A percentile compares a stretch with the other conserved stretches of the same genome.
These are phyloP conservation scores for Candida labiduridarum DNA, from an alignment of 1,139 yeast species.

Conservation along the genomic window DNA sequence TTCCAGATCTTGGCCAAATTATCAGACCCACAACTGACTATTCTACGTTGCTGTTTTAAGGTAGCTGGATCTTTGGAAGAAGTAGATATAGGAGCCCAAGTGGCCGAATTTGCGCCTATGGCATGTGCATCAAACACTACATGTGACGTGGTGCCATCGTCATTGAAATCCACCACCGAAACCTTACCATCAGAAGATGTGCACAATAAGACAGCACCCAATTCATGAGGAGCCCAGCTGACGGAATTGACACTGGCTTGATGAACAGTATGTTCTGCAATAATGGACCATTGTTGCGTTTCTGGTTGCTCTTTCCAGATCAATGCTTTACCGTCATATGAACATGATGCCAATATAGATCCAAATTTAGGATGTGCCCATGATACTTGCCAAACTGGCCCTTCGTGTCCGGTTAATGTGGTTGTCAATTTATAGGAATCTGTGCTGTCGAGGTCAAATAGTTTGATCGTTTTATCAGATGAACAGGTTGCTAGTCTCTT, in stretches of 20 bases:
- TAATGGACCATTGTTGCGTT: slow-evolving; percentile 83
- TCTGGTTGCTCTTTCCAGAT: slow-evolving; percentile 90
- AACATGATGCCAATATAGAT: slow-evolving; percentile 88
- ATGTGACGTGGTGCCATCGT: slow-evolving; percentile 79
- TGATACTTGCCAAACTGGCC: slow-evolving; percentile 98
- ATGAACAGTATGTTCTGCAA: slow-evolving; percentile 86
- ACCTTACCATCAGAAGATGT: slow-evolving; percentile 93
- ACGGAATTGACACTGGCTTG: slow-evolving; percentile 94
- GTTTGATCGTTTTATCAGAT: slow-evolving; percentile 90
- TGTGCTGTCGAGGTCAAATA: slow-evolving; percentile 84
- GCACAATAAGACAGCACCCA: slow-evolving; percentile 88
- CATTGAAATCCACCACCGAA: slow-evolving; percentile 88
- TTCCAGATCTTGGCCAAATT: slow-evolving; percentile 92
- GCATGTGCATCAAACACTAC: slow-evolving; percentile 79
- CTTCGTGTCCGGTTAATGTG: slow-evolving; percentile 88
- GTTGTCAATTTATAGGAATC: slow-evolving; percentile 78
- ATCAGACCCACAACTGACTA: slow-evolving; percentile 95
- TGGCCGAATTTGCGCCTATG: slow-evolving; percentile 90
- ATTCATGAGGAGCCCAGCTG: slow-evolving; percentile 97
- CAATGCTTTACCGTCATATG: slow-evolving; percentile 91
- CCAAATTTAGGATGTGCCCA: slow-evolving; percentile 99
- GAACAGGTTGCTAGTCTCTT: slow-evolving; percentile 94
- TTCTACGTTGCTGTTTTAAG: slow-evolving; percentile 49
- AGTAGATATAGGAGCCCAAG: slow-evolving; percentile 83
- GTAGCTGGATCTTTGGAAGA: slow-evolving; percentile 34